Evolutionary conservation across 1,139 yeast species (phyloP), one percentile per base, ranked within the genome.

Genomic region (Candida sojae): DNA sequence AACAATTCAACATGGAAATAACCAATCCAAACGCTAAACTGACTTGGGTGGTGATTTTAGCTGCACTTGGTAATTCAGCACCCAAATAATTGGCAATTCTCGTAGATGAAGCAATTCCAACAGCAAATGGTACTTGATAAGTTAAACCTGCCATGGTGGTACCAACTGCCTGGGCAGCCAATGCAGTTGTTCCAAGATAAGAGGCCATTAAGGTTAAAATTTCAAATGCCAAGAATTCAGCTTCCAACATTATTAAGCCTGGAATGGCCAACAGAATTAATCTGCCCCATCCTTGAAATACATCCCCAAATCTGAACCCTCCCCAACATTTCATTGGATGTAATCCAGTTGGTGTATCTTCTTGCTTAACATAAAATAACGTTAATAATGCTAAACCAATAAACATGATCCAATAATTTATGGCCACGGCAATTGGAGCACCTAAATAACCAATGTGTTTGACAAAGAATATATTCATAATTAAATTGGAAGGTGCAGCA

Each of bases 401-500:
- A 7, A 74, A 80, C 85, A 81, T 81, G 21, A 81, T 57, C 75
- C 83, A 79, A 55, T 80, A 80, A 55, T 79, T 80, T 43, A 79
- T 73, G 12, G 80, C 77, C 11, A 80, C 85, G 1, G 85, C 82
- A 33, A 80, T 66, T 12, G 86, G 86, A 1, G 85, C 85, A 7
- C 86, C 86, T 43, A 75, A 62, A 57, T 76, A 81, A 1, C 77
- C 77, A 30, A 70, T 53, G 38, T 50, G 56, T 29, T 66, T 60
- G 31, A 66, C 75, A 37, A 81, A 71, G 4, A 66, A 45, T 47
- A 69, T 66, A 56, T 79, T 81, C 80, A 80, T 71, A 6, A 76
- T 46, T 17, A 78, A 75, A 56, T 81, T 81, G 2, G 77, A 67
- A 5, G 86, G 86, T 2, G 92, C 92, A 61, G 89, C 86, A 29